Conservation (phyloP, 306 rosid species). For the Benincasa hispida region DNA sequence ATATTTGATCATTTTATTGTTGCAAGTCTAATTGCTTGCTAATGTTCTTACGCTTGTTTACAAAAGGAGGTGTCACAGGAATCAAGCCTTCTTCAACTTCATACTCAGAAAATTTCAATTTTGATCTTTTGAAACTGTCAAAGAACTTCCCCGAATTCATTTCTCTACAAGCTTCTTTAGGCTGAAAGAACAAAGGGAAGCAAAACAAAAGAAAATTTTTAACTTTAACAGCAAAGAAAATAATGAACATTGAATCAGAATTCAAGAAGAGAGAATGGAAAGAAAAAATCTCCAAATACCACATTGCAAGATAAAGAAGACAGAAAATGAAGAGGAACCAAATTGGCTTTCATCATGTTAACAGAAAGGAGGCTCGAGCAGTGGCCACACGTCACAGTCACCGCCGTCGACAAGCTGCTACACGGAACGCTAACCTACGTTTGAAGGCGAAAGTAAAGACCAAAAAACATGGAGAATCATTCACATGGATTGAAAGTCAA, state of each 20-base stretch:
- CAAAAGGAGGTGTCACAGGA: slow-evolving; percentile 32
- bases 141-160: background rate
- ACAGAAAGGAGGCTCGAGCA: slow-evolving; percentile 78
- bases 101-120: slow-evolving; percentile 44
- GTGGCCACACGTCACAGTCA: slow-evolving; percentile 88
- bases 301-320: slow-evolving; percentile 33
- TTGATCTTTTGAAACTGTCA: slow-evolving; percentile 13
- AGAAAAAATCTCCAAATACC: background rate
- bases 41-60: slow-evolving; percentile 52
- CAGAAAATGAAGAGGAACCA: slow-evolving; percentile 68
- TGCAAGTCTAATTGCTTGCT: background rate
- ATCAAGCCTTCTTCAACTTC: slow-evolving; percentile 34
- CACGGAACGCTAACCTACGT: slow-evolving; percentile 88
- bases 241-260: background rate
- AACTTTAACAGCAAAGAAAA: background rate
- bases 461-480: background rate
- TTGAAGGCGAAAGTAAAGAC: background rate
- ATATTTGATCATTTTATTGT: background rate
- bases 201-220: background rate
- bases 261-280: background rate
- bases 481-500: background rate
- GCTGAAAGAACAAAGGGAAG: background rate
- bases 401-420: slow-evolving; percentile 77
- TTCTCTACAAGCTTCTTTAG: background rate
- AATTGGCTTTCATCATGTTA: slow-evolving; percentile 78